These are phyloP conservation scores for Mucor circinelloides DNA, from an alignment of 371 early-diverging fungal species.

Conservation along the genomic window DNA sequence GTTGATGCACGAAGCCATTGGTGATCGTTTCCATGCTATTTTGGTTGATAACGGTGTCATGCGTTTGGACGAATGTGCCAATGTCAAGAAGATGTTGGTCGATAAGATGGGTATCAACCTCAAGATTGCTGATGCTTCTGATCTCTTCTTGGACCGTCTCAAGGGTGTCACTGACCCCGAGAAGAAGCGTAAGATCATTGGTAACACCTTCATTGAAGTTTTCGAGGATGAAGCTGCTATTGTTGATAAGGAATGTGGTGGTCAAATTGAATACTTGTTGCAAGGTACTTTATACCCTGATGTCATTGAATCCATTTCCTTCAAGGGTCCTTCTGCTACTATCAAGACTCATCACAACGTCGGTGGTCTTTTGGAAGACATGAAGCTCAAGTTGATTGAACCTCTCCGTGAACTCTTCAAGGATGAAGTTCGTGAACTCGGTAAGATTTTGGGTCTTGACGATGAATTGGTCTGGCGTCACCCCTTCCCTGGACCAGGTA, in stretches of 20 bases:
- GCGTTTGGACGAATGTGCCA: slow-evolving; percentile 93
- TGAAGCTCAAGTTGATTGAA: slow-evolving; percentile 97
- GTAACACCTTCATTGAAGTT: slow-evolving; percentile 97
- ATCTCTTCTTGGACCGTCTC: slow-evolving; percentile 85
- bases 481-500: slow-evolving; percentile 98
- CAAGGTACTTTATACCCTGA: slow-evolving; percentile 98
- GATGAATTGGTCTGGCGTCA: slow-evolving; percentile 98
- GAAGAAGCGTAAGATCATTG: slow-evolving; percentile 97
- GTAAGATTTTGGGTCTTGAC: slow-evolving; percentile 84
- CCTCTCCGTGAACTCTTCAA: slow-evolving; percentile 98
- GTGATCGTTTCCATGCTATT: slow-evolving; percentile 97
- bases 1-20: slow-evolving; percentile 96
- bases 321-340: slow-evolving; percentile 98
- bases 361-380: slow-evolving; percentile 93
- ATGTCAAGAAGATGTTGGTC: slow-evolving; percentile 80
- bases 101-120: slow-evolving; percentile 95
- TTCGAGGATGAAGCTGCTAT: slow-evolving; percentile 92
- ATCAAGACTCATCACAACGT: slow-evolving; percentile 99
- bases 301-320: slow-evolving; percentile 97
- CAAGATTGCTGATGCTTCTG: slow-evolving; percentile 88
- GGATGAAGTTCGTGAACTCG: slow-evolving; percentile 96
- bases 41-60: slow-evolving; percentile 98
- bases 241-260: slow-evolving; percentile 77
- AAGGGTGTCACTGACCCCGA: slow-evolving; percentile 95
- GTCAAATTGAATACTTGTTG: slow-evolving; percentile 88